Evolutionary conservation across 345 rosid species (phyloP).

Genomic region (Lepidium didymum): DNA sequence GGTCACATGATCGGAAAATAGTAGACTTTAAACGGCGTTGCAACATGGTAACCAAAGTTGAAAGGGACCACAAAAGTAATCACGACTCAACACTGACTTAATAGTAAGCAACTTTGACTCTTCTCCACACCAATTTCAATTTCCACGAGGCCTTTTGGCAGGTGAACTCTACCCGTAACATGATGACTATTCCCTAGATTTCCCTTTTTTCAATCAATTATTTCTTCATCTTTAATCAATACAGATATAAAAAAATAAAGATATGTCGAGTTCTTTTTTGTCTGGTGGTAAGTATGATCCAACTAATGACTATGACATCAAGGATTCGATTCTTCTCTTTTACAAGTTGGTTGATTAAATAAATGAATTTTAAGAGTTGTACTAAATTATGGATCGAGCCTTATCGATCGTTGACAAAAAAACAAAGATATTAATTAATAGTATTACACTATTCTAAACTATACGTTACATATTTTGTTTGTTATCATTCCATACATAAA

Average conservation of each 20-base stretch:
- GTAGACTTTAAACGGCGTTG: not conserved
- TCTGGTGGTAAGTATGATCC: no score
- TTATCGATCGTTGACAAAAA: no score
- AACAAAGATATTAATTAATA: no score
- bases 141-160: slow-evolving; percentile 30
- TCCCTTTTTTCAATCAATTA: not conserved
- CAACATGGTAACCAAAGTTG: not conserved
- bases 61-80: not conserved
- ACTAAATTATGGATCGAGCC: no score
- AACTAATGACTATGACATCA: no score
- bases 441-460: not conserved
- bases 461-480: not conserved
- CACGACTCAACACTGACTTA: not conserved
- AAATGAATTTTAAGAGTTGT: no score
- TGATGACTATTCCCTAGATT: not conserved
- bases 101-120: slow-evolving; percentile 3
- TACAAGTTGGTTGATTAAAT: no score
- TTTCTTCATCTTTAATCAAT: not conserved
- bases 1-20: not conserved
- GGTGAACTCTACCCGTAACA: slow-evolving; percentile 22
- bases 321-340: no score
- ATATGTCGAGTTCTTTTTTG: no score
- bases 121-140: not conserved
- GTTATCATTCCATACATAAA: not conserved
- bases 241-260: no score